phyloP scores from a whole-genome alignment of 176 grass and related monocot species.

The Miscanthus lutarioriparius region DNA sequence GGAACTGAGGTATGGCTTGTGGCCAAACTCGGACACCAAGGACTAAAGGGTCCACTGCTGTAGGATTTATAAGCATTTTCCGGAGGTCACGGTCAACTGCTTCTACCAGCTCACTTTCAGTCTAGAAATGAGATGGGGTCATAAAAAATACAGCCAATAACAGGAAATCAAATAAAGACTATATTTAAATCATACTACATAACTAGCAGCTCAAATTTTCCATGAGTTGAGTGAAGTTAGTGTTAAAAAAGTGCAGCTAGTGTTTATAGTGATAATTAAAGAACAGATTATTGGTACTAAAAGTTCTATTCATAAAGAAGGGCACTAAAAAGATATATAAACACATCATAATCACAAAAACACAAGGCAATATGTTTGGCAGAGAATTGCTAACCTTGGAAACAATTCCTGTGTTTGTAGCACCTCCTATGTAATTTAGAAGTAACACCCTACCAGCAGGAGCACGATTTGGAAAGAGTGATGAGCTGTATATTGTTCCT shows the following conservation, averaged over 20 bases:
- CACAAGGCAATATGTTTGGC: not conserved
- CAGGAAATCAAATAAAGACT: not conserved
- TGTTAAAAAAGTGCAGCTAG: not conserved
- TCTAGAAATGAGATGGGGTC: slow-evolving; percentile 43
- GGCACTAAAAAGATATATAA: not conserved
- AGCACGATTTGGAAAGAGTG: slow-evolving; percentile 90
- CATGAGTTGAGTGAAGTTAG: not conserved
- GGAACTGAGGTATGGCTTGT: slow-evolving; percentile 91
- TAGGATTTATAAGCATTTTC: slow-evolving; percentile 84
- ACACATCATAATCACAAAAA: not conserved
- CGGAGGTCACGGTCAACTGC: slow-evolving; percentile 81
- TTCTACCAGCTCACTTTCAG: slow-evolving; percentile 76
- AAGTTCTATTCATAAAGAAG: not conserved
- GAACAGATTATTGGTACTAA: not conserved
- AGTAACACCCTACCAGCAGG: slow-evolving; percentile 83
- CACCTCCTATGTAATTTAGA: slow-evolving; percentile 94
- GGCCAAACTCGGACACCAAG: slow-evolving; percentile 86
- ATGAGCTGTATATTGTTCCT: slow-evolving; percentile 98
- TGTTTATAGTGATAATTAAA: not conserved
- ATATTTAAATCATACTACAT: not conserved
- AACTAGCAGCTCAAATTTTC: not conserved
- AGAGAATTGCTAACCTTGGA: slow-evolving; percentile 63
- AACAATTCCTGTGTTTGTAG: slow-evolving; percentile 81
- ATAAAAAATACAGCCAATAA: not conserved
- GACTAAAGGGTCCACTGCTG: slow-evolving; percentile 61